Conservation (phyloP, 2,329 filamentous ascomycete genomes). For the Fusarium humuli region DNA sequence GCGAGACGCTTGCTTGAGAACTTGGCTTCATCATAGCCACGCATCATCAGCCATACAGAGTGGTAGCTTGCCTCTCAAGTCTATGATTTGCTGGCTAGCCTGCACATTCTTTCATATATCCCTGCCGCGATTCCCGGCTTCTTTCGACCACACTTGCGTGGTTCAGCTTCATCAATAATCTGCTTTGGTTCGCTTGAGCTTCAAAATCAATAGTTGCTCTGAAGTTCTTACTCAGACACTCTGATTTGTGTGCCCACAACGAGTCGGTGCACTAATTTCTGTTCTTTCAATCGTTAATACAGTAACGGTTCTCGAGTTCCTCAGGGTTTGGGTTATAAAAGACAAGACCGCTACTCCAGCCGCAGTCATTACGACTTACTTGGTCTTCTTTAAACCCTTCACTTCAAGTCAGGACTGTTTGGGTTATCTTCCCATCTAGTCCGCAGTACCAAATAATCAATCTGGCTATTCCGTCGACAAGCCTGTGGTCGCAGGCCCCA, state of each 20-base stretch:
- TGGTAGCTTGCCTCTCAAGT: constrained; percentile 28
- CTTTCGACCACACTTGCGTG: constrained; percentile 34
- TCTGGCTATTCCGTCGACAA: constrained; percentile 51
- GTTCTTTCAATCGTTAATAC: constrained; percentile 27
- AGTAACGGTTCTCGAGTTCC: constrained; percentile 12
- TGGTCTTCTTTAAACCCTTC: constrained; percentile 22
- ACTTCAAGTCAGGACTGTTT: constrained; percentile 50
- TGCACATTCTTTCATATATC: constrained; percentile 38
- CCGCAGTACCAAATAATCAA: constrained; percentile 45
- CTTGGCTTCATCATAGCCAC: constrained; percentile 40
- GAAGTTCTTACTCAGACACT: constrained; percentile 14
- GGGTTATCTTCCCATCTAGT: constrained; percentile 51
- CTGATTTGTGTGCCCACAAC: constrained; percentile 33
- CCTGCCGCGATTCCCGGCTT: constrained; percentile 33
- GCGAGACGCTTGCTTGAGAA: constrained; percentile 39
- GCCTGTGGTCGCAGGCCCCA: constrained; percentile 53
- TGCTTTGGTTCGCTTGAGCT: constrained; percentile 29
- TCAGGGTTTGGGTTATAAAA: constrained; percentile 14
- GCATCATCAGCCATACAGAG: constrained; percentile 44
- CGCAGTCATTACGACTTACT: constrained; percentile 8
- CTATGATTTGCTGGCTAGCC: constrained; percentile 44
- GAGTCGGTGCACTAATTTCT: constrained; percentile 26
- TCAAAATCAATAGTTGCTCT: neutral
- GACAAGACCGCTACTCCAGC: neutral
- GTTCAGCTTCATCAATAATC: constrained; percentile 36